Conservation (phyloP, 2,329 filamentous ascomycete genomes). For the Penicillium verrucosum region DNA sequence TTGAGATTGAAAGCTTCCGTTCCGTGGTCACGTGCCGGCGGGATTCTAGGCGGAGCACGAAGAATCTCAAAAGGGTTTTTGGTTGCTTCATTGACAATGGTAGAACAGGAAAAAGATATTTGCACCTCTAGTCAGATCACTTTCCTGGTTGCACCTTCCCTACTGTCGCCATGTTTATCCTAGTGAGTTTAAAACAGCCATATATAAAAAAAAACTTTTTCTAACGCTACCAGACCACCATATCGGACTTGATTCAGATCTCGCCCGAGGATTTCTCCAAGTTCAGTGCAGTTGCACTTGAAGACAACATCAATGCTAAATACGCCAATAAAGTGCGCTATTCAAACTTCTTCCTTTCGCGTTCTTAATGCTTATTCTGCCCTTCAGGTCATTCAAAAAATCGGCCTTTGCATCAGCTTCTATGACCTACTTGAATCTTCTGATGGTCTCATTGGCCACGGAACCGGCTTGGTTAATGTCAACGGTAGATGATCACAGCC, state of each 20-base stretch:
- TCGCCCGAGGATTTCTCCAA: slow-evolving; percentile 83
- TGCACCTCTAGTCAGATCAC: background rate
- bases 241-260: slow-evolving; percentile 93
- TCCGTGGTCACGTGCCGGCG: background rate
- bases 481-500: slow-evolving; percentile 61
- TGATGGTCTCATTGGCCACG: slow-evolving; percentile 90
- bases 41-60: background rate
- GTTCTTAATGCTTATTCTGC: slow-evolving; percentile 1
- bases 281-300: slow-evolving; percentile 74
- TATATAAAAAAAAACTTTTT: slow-evolving; percentile 23
- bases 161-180: slow-evolving; percentile 47
- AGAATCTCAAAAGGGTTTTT: slow-evolving; percentile 5
- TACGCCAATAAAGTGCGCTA: slow-evolving; percentile 78
- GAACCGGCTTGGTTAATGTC: slow-evolving; percentile 87
- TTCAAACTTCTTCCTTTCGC: background rate
- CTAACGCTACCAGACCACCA: slow-evolving; percentile 65
- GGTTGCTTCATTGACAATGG: background rate
- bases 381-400: slow-evolving; percentile 77
- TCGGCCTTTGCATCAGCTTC: slow-evolving; percentile 89
- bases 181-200: slow-evolving; percentile 39
- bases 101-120: background rate
- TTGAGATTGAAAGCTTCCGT: slow-evolving; percentile 4
- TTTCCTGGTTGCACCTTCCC: background rate
- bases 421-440: slow-evolving; percentile 88
- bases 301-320: slow-evolving; percentile 95